Percentiles rank a stretch among this genome's conserved stretches.
Conservation (phyloP, 257 asterid genomes). For the Penstemon eatonii region DNA sequence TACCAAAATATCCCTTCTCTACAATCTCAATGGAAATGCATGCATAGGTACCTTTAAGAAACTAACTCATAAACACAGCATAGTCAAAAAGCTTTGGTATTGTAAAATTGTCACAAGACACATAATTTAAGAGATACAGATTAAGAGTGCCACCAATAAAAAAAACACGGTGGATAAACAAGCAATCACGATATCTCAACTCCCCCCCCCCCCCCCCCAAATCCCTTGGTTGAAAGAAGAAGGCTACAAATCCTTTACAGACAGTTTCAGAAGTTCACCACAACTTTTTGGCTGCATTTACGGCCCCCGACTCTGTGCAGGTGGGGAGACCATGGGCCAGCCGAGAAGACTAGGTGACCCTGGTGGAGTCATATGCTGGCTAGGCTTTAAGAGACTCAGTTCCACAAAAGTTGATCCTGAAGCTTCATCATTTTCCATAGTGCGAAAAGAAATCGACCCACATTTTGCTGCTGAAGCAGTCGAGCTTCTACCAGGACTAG, state of each 20-base stretch:
- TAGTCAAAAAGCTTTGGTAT: constrained; percentile 20
- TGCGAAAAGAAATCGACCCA: constrained; percentile 64
- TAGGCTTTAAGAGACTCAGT: constrained; percentile 69
- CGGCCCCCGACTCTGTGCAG: constrained; percentile 39
- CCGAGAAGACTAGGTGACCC: constrained; percentile 71
- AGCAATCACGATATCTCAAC: constrained; percentile 51
- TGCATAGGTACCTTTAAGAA: background rate
- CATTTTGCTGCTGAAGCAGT: constrained; percentile 24
- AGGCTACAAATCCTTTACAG: constrained; percentile 53
- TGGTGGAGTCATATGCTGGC: constrained; percentile 61
- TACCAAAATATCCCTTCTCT: too few species aligned
- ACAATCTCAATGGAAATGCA: too few species aligned
- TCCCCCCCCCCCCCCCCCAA: background rate
- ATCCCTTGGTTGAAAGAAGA: constrained; percentile 30
- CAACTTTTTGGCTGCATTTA: constrained; percentile 41
- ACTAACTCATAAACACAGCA: background rate
- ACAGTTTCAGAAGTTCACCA: constrained; percentile 42
- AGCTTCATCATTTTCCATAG: constrained; percentile 51
- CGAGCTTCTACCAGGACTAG: constrained; percentile 46
- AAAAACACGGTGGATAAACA: constrained; percentile 55
- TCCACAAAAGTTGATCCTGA: constrained; percentile 77
- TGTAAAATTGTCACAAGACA: constrained; percentile 36
- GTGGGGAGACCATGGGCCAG: constrained; percentile 65
- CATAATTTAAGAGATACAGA: constrained; percentile 39
- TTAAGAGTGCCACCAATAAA: constrained; percentile 48